Percentiles rank a stretch among this genome's conserved stretches.
phyloP scores from a whole-genome alignment of 148 eudicot genomes.

The Agrostemma githago region DNA sequence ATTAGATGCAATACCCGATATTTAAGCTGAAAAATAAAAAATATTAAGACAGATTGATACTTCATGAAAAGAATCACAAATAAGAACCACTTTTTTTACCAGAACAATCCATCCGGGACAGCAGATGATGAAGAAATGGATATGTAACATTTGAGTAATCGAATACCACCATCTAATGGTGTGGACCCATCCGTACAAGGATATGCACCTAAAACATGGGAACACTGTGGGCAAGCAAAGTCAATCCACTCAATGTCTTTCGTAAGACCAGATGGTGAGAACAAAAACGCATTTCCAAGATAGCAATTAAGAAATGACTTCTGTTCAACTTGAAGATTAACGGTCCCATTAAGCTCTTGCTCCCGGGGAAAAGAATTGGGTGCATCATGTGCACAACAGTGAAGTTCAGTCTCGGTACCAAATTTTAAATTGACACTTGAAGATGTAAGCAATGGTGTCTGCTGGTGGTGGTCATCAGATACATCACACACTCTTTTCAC shows the following conservation, averaged over 20 bases:
- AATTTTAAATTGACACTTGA: conserved; percentile 5
- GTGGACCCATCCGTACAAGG: conserved; percentile 46
- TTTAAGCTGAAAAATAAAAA: background rate
- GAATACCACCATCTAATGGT: conserved; percentile 78
- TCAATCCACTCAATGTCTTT: conserved; percentile 71
- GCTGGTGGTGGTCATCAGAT: background rate
- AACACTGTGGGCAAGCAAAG: conserved; percentile 68
- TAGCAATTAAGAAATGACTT: conserved; percentile 77
- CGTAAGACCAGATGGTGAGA: conserved; percentile 57
- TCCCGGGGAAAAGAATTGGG: conserved; percentile 30
- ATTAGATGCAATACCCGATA: background rate
- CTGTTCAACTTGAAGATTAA: conserved; percentile 51
- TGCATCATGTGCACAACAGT: conserved; percentile 34
- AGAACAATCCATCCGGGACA: conserved; percentile 47
- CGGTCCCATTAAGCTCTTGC: conserved; percentile 22
- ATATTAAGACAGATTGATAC: background rate
- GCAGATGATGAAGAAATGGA: conserved; percentile 53
- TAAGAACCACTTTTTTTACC: conserved; percentile 36
- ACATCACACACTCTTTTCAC: conserved; percentile 13
- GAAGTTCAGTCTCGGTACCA: conserved; percentile 24
- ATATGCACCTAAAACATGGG: conserved; percentile 67
- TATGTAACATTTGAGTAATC: conserved; percentile 70
- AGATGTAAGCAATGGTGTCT: background rate
- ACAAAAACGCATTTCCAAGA: conserved; percentile 79
- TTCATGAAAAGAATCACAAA: background rate